Base-by-base conservation (phyloP, 768 basidiomycete species). In the Termitomyces sp. region DNA sequence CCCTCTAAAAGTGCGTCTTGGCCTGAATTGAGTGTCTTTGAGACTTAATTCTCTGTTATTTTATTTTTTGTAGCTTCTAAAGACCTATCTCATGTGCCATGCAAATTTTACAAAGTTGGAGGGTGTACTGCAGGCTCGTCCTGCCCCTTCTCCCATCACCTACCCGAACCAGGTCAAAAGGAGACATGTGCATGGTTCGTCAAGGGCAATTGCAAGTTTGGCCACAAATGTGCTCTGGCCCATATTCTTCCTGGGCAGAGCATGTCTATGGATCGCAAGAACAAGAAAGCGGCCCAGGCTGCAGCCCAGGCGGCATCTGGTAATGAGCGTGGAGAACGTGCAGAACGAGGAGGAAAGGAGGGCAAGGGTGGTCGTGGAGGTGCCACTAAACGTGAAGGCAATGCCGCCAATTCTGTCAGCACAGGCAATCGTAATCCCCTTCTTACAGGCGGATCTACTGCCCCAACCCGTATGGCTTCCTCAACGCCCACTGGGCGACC, bases 211-310 rank as follows among this genome's bases (percentile, higher is more conserved):
- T 83, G 80, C 67, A 82, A 82, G 65, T 81, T 82, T 59, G 79
- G 79, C 27, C 80, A 81, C 70, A 81, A 98, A 68, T 95, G 96
- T 63, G 96, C 96, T 3, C 83, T 98, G 36, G 94, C 94, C 0
- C 96, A 98, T 67, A 78, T 99, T 51, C 78, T 94, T 7, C 96
- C 96, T 1, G 96, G 95, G 9, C 94, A 98, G 73, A 87, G 81
- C 65, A 89, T 95, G 85, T 82, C 88, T 7, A 95, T 96, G 91
- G 96, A 98, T 66, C 76, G 94, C 62, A 96, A 97, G 81, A 98
- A 98, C 76, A 98, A 98, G 76, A 92, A 92, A 67, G 86, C 89
- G 13, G 91, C 91, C 0, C 91, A 92, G 63, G 67, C 80, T 29
- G 84, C 86, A 3, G 81, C 82, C 0, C 78, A 76, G 38, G 71